These are phyloP conservation scores for Leccinum subspadiceum DNA, from an alignment of 1,284 basidiomycete species.

Conservation along the genomic window DNA sequence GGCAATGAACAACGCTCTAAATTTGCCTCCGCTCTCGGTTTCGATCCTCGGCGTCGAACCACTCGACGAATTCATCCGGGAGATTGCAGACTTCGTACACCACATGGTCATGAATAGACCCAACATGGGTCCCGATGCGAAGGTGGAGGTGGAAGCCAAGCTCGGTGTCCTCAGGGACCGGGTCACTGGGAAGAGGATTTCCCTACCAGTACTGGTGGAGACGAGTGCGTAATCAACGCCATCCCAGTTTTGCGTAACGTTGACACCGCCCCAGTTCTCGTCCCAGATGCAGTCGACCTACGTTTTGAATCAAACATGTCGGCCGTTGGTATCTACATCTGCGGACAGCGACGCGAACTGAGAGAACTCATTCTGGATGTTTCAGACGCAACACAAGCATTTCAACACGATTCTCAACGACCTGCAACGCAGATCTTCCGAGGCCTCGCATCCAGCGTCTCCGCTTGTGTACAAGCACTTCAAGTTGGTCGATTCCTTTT, in stretches of 20 bases:
- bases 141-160: slow-evolving; percentile 90
- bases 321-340: slow-evolving; percentile 51
- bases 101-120: slow-evolving; percentile 60
- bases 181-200: slow-evolving; percentile 53
- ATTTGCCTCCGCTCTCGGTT: slow-evolving; percentile 71
- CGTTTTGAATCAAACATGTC: slow-evolving; percentile 93
- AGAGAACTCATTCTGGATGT: slow-evolving; percentile 10
- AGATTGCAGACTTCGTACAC: slow-evolving; percentile 89
- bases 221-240: slow-evolving; percentile 62
- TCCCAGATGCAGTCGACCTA: slow-evolving; percentile 53
- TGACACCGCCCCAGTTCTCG: slow-evolving; percentile 43
- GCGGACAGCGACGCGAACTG: background rate
- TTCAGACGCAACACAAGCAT: slow-evolving; percentile 79
- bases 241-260: background rate
- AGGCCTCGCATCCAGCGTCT: slow-evolving; percentile 46
- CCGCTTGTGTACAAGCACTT: slow-evolving; percentile 78
- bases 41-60: slow-evolving; percentile 93
- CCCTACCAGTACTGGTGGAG: slow-evolving; percentile 80
- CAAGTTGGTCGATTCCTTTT: slow-evolving; percentile 83
- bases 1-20: slow-evolving; percentile 26
- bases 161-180: slow-evolving; percentile 78
- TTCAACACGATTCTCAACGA: slow-evolving; percentile 86
- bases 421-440: slow-evolving; percentile 53
- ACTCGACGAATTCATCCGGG: slow-evolving; percentile 89
- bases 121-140: slow-evolving; percentile 43